Evolutionary conservation across 1,284 basidiomycete genomes (phyloP).

Genomic region (Exobasidium cylindrosporum): DNA sequence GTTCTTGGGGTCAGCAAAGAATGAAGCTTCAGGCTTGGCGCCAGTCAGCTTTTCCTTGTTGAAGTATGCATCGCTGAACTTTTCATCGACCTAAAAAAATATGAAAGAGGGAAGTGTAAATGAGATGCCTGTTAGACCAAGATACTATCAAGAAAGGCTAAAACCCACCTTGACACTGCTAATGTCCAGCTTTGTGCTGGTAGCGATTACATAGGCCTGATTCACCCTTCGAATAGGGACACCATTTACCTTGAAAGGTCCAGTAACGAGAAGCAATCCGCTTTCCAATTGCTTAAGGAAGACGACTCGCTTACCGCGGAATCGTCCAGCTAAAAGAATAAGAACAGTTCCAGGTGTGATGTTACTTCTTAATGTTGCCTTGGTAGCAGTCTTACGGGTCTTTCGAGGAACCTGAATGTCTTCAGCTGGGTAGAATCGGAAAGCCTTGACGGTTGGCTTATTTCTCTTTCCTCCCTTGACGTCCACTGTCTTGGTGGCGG

Average conservation of each 20-base stretch:
- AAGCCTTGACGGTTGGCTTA: slow-evolving; percentile 78
- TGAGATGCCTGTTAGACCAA: no score
- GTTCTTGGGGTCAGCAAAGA: slow-evolving; percentile 85
- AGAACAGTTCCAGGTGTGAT: slow-evolving; percentile 94
- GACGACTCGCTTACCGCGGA: slow-evolving; percentile 96
- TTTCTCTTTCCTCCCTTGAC: slow-evolving; percentile 88
- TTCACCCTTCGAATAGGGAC: slow-evolving; percentile 96
- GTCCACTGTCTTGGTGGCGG: slow-evolving; percentile 70
- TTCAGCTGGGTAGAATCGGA: slow-evolving; percentile 95
- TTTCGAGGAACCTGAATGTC: slow-evolving; percentile 85
- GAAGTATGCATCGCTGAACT: slow-evolving; percentile 95
- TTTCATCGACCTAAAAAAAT: slow-evolving; percentile 60
- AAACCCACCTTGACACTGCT: slow-evolving; percentile 68
- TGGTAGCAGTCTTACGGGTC: slow-evolving; percentile 75
- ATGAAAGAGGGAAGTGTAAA: background rate
- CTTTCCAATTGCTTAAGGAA: slow-evolving; percentile 95
- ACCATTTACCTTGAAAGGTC: slow-evolving; percentile 98
- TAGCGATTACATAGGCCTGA: slow-evolving; percentile 99
- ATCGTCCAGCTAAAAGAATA: slow-evolving; percentile 95
- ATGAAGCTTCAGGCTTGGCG: slow-evolving; percentile 91
- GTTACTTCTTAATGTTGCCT: slow-evolving; percentile 72
- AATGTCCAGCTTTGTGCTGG: slow-evolving; percentile 90
- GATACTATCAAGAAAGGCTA: no score
- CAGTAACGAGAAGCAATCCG: slow-evolving; percentile 90
- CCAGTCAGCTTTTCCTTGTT: slow-evolving; percentile 62